Evolutionary conservation across 176 grass and related monocot genomes (phyloP), one percentile per base, ranked within the genome.

Genomic region (Leersia perrieri): DNA sequence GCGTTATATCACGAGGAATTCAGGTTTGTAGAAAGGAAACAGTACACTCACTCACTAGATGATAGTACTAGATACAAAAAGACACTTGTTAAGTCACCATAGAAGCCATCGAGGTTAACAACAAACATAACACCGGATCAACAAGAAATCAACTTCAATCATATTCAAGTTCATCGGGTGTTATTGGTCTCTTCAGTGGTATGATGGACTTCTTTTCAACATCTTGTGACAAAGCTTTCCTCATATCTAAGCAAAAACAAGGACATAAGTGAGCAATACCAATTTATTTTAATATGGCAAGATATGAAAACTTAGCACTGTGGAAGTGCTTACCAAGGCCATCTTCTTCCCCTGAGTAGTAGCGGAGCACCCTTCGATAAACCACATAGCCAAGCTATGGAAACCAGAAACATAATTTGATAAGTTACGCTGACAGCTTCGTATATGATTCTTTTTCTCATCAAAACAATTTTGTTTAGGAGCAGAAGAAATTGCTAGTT

Each of bases 291-390:
- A 77, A 47, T 9, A 63, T 68, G 11, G 47, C 30, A 49, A 15
- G 23, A 70, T 26, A 74, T 29, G 9, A 55, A 3, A 4, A 64
- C 41, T 35, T 58, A 26, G 39, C 22, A 85, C 8, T 28, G 30
- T 33, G 30, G 18, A 80, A 40, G 22, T 28, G 81, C 79, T 91
- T 87, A 99, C 96, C 92, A 77, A 99, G 83, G 62, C 96, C 90
- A 88, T 99, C 96, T 94, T 98, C 96, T 95, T 99, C 96, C 12
- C 96, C 96, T 51, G 96, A 99, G 82, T 99, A 99, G 83, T 99
- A 99, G n/a, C 92, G 92, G 36, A 99, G 72, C 18, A 99, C 96
- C 82, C 96, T 91, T 70, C 96, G 83, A 79, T 99, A 95, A 79
- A 95, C 91, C 53, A 99, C 90, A 77, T 99, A 99, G 34, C 92